phyloP scores from a whole-genome alignment of 2,329 filamentous ascomycete species.

The Scytalidium lignicola region DNA sequence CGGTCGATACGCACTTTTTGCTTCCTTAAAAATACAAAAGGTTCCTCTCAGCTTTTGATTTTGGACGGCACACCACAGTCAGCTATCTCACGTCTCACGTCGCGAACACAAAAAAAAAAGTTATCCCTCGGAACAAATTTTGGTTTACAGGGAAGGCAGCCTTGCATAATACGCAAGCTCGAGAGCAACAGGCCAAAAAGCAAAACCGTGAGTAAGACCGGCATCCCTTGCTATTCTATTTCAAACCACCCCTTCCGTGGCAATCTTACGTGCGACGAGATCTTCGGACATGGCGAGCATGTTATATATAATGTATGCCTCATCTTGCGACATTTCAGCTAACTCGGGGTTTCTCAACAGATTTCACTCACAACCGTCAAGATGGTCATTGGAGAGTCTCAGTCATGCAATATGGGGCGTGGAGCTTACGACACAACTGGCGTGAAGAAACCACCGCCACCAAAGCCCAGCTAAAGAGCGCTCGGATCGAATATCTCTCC shows the following conservation, averaged over 20 bases:
- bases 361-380: constrained; percentile 5
- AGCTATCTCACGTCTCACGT: neutral
- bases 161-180: neutral
- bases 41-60: neutral
- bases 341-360: neutral
- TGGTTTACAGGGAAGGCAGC: neutral
- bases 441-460: constrained; percentile 38
- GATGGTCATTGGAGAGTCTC: constrained; percentile 23
- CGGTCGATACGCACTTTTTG: neutral
- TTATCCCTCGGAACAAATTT: too few species aligned
- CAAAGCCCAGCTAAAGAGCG: constrained; percentile 24
- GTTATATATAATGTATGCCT: too few species aligned
- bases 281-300: neutral
- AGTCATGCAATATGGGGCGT: constrained; percentile 41
- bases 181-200: neutral
- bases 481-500: neutral
- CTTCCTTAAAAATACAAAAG: neutral
- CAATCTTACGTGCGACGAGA: neutral
- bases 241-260: neutral
- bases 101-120: neutral
- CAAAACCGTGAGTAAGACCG: neutral
- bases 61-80: neutral
- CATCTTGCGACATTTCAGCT: too few species aligned
- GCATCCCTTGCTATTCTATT: neutral
- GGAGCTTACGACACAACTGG: constrained; percentile 49